Base-by-base conservation (phyloP, 2,329 filamentous ascomycete species). In the Thyridium curvatum region DNA sequence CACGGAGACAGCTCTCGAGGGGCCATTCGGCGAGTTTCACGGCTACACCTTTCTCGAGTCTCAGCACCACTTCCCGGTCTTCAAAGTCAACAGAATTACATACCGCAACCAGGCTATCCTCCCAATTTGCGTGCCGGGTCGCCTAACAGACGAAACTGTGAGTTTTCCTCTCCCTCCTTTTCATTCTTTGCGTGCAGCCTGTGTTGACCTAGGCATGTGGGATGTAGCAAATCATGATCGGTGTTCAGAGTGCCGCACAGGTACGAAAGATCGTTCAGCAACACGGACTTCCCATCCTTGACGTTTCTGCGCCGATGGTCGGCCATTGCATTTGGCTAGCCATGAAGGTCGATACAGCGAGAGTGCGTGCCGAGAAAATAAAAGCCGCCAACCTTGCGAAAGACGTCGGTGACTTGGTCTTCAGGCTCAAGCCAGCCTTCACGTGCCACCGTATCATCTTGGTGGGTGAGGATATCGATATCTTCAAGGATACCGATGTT, bases 291-390 rank as follows among this genome's bases (percentile, higher is more conserved):
- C 69, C 70, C 1, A 55, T 73, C 37, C 63, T 47, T 4, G 62
- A 71, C 12, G 61, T 60, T 2, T 68, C 62, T 43, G 45, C 66
- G 0, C 66, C 65, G 1, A 66, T 69, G 36, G 65, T 69, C 41
- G 59, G 66, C 0, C 65, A 70, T 39, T 68, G 66, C 0, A 71
- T 62, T 1, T 74, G 70, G 70, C 59, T 61, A 1, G 67, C 58
- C 0, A 46, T 82, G 49, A 69, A 78, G 42, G 69, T 80, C 17
- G 77, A 82, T 50, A 73, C 68, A 2, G 59, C 65, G 8, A 72
- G 72, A 49, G 64, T 82, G 8, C 70, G 72, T 26, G 64, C 68
- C 10, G 69, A 78, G 66, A 69, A 77, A 32, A 71, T 69, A n/a
- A 71, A 52, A 1, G 39, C 62, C 0, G 44, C 52, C 14, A 58